Base-by-base conservation (phyloP, 495 filamentous ascomycete species). In the Pyronema domesticum region DNA sequence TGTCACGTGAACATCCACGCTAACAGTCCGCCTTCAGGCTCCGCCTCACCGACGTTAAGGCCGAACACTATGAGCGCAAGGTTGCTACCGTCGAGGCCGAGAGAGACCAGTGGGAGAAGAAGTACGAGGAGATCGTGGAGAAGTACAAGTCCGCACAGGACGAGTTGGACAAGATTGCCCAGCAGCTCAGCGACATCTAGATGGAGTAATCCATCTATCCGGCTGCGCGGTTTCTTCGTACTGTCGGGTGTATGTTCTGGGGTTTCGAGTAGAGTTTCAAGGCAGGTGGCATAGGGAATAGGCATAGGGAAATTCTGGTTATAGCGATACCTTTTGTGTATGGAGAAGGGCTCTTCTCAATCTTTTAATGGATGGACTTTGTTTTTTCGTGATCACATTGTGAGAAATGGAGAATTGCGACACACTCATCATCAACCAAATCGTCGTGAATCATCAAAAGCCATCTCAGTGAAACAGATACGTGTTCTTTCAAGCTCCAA, bases 41-140 rank as follows among this genome's bases (percentile, higher is more conserved):
- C 64, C 87, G 93, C 64, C 89, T 94, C 73, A 95, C 91, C 70
- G 91, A 96, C 69, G 87, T 96, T 72, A 95, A 95, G 75, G 87
- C 91, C 67, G 93, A 89, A 57, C 91, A 99, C 76, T 95, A 87
- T 72, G 93, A 96, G 73, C 93, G 93, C 75, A 95, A 99, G 74
- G 91, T 99, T 58, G 83, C 93, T 68, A 94, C 89, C 61, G 80
- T 99, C 58, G 91, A 99, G 71, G 70, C 75, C 55, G 77, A 86
- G 62, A 81, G 83, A 58, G 86, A 95, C 69, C 75, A 85, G 68
- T 95, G 88, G 87, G 93, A 96, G 75, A 64, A 72, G 70, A 95
- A 96, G 75, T 96, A 89, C 71, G 93, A 95, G 72, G 91, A 95
- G 68, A 87, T 91, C 80, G 65, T 78, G 57, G 82, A 88, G 80